phyloP scores from a whole-genome alignment of 495 filamentous ascomycete species.

The Cladorrhinum samala region DNA sequence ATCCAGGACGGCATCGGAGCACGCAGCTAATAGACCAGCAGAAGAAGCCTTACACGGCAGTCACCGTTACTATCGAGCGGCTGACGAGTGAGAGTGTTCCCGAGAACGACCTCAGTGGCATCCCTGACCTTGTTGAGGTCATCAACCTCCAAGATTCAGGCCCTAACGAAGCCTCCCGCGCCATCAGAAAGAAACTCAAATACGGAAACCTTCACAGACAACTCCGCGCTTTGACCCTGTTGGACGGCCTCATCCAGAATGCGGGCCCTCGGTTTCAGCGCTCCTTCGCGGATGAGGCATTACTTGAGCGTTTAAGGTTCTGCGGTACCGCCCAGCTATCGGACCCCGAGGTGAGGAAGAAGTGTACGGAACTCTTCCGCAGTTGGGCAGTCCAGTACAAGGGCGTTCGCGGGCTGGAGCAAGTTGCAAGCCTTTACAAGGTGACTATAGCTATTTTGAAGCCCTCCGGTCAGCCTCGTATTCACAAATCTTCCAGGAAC shows the following conservation, averaged over 20 bases:
- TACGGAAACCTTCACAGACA: constrained; percentile 92
- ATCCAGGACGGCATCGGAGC: no score
- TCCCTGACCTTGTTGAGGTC: constrained; percentile 90
- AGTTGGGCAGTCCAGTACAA: constrained; percentile 85
- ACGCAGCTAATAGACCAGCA: no score
- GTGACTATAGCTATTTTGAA: constrained; percentile 20
- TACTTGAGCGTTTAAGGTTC: constrained; percentile 86
- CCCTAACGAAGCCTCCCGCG: constrained; percentile 83
- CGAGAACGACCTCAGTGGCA: constrained; percentile 83
- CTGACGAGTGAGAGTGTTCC: constrained; percentile 86
- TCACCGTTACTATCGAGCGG: constrained; percentile 89
- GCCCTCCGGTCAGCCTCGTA: background rate
- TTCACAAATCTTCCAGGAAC: constrained; percentile 36
- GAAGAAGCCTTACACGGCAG: constrained; percentile 91
- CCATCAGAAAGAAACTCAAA: constrained; percentile 96
- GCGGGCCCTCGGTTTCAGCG: constrained; percentile 84
- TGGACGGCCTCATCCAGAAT: constrained; percentile 94
- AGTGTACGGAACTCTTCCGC: constrained; percentile 77
- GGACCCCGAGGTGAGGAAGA: constrained; percentile 76
- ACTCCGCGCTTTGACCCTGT: constrained; percentile 79
- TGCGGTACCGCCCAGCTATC: constrained; percentile 79
- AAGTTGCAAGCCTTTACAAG: constrained; percentile 74
- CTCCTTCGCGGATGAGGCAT: constrained; percentile 81
- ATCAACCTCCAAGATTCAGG: constrained; percentile 84
- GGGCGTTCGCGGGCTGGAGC: constrained; percentile 70